Evolutionary conservation across 1,139 yeast genomes (phyloP).

Genomic region (Geotrichum phurueaensis): DNA sequence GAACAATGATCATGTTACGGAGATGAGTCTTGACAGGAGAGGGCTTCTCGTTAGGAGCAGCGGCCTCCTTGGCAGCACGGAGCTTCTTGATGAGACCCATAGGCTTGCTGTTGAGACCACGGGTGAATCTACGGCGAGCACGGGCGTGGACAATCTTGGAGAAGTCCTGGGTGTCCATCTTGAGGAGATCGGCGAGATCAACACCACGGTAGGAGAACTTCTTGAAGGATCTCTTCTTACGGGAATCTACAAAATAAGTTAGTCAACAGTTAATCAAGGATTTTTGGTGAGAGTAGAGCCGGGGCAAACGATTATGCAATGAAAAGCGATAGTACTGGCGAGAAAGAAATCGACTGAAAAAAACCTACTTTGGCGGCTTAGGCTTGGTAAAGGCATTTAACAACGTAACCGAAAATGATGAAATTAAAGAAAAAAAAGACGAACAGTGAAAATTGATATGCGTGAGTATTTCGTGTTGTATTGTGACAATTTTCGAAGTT

Average conservation of each 20-base stretch:
- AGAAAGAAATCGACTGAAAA: neutral
- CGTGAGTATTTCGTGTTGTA: neutral
- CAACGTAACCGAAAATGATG: neutral
- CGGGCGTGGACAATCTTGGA: slow-evolving; percentile 96
- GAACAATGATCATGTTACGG: slow-evolving; percentile 97
- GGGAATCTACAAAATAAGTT: slow-evolving; percentile 9
- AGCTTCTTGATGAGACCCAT: slow-evolving; percentile 96
- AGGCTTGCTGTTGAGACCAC: slow-evolving; percentile 95
- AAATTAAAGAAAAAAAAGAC: neutral
- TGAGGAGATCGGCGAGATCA: slow-evolving; percentile 90
- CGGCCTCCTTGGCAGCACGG: slow-evolving; percentile 93
- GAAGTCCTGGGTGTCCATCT: slow-evolving; percentile 94
- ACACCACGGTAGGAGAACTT: slow-evolving; percentile 99
- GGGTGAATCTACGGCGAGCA: slow-evolving; percentile 98
- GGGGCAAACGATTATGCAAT: neutral
- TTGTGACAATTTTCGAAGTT: neutral
- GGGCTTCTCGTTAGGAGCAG: slow-evolving; percentile 95
- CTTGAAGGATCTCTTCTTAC: slow-evolving; percentile 86
- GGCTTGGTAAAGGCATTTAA: neutral
- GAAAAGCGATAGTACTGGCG: neutral
- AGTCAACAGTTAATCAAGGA: neutral
- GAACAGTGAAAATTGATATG: neutral
- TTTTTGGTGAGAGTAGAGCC: no score
- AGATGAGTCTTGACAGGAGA: slow-evolving; percentile 97
- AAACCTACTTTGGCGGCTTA: neutral